phyloP scores from a whole-genome alignment of 176 grass and related monocot species.

The Ananas comosus region DNA sequence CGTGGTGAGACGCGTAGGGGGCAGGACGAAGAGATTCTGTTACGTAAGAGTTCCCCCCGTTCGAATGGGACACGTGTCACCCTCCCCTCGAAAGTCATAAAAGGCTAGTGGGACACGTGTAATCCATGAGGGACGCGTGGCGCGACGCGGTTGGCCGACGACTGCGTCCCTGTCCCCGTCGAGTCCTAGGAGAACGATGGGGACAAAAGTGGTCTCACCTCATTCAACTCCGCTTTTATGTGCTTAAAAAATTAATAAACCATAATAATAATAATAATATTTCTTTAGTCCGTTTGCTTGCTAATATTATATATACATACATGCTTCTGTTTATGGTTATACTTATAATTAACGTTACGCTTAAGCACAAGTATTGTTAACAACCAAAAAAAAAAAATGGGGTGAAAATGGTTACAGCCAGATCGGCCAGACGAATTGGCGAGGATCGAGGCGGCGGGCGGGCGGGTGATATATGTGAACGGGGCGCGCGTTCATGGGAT shows the following conservation, averaged over 20 bases:
- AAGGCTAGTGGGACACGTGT: not conserved
- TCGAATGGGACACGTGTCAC: not conserved
- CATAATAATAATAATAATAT: no score
- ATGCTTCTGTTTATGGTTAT: no score
- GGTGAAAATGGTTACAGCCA: constrained; percentile 31
- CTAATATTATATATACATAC: no score
- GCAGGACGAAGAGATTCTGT: not conserved
- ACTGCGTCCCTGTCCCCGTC: not conserved
- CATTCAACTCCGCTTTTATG: not conserved
- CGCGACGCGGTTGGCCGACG: not conserved
- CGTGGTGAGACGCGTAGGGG: not conserved
- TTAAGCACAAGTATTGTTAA: no score
- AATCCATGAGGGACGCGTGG: not conserved
- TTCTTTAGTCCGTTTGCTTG: no score
- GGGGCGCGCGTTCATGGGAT: constrained; percentile 70
- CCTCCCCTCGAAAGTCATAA: not conserved
- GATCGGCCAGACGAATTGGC: constrained; percentile 60
- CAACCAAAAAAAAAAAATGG: no score
- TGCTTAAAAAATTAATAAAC: no score
- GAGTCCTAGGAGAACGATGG: not conserved
- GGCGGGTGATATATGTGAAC: constrained; percentile 49
- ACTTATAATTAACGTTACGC: no score
- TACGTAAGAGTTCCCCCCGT: not conserved
- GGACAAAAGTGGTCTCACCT: not conserved
- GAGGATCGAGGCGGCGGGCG: constrained; percentile 57